A percentile compares a stretch with the other conserved stretches of the same genome.
Evolutionary conservation across 257 asterid genomes (phyloP).

Genomic region (Solanum virginianum): DNA sequence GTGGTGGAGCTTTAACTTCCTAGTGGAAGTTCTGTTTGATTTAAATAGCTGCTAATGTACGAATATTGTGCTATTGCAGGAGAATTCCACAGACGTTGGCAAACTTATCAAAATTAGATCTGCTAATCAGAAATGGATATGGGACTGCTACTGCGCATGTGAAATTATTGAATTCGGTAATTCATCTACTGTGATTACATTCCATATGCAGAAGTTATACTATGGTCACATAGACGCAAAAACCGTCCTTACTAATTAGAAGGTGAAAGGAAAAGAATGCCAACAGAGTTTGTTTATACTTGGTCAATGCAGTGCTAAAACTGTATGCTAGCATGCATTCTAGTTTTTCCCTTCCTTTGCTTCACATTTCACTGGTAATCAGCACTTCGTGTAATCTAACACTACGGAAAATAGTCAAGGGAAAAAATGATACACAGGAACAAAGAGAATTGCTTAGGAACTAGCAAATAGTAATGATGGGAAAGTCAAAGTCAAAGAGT

Average conservation of each 20-base stretch:
- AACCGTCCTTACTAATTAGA: not conserved
- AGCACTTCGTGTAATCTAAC: not conserved
- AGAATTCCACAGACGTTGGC: slow-evolving; percentile 60
- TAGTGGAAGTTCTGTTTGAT: not conserved
- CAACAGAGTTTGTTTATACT: not conserved
- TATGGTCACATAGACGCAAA: not conserved
- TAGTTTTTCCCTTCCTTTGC: not conserved
- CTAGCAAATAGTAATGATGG: not conserved
- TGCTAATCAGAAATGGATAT: slow-evolving; percentile 63
- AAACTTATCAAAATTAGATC: slow-evolving; percentile 59
- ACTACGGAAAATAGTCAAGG: not conserved
- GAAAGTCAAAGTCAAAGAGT: not conserved
- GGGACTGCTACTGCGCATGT: slow-evolving; percentile 52
- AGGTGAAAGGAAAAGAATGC: not conserved
- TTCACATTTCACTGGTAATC: not conserved
- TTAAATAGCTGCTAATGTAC: not conserved
- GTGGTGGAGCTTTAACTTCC: not conserved
- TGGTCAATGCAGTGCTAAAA: not conserved
- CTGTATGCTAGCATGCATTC: not conserved
- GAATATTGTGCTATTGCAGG: slow-evolving; percentile 29
- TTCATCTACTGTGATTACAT: not conserved
- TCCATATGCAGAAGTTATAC: not conserved
- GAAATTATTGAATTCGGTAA: slow-evolving; percentile 63
- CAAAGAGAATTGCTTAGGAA: not conserved
- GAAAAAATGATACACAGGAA: not conserved